phyloP scores from a whole-genome alignment of 176 grass and related monocot species.

The Eragrostis nindensis region DNA sequence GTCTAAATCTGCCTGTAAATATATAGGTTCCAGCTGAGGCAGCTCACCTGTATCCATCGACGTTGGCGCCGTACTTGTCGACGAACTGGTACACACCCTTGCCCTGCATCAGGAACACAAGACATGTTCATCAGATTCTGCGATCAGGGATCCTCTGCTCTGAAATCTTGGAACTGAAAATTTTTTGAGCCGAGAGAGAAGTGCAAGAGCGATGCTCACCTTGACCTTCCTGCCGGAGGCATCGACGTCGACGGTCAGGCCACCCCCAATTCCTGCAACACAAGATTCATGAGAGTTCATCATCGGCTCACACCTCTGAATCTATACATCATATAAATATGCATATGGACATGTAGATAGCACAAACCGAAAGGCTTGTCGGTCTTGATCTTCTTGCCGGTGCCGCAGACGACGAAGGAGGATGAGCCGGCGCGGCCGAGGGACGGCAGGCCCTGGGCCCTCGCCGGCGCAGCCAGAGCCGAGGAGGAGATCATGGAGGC shows the following conservation, averaged over 20 bases:
- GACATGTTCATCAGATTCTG: not conserved
- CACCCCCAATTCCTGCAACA: constrained; percentile 55
- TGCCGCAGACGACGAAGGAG: constrained; percentile 53
- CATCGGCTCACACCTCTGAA: not conserved
- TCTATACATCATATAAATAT: not conserved
- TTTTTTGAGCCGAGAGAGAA: not conserved
- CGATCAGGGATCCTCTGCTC: not conserved
- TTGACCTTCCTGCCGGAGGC: constrained; percentile 67
- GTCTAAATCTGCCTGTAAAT: not conserved
- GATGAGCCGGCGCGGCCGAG: constrained; percentile 50
- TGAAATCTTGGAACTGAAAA: not conserved
- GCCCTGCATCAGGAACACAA: constrained; percentile 47
- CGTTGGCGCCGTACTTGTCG: constrained; percentile 99
- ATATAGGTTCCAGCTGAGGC: not conserved
- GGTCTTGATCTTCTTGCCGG: constrained; percentile 82
- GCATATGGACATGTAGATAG: not conserved
- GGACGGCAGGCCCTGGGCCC: constrained; percentile 54
- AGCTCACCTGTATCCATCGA: constrained; percentile 74
- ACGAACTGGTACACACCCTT: constrained; percentile 92
- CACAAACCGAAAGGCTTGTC: constrained; percentile 63
- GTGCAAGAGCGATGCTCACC: constrained; percentile 16
- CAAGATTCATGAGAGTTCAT: not conserved
- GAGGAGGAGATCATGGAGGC: constrained; percentile 61
- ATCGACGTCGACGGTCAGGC: constrained; percentile 46
- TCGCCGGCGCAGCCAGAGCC: constrained; percentile 45